Percentiles rank a stretch among this genome's conserved stretches.
Evolutionary conservation across 139 green algal species (phyloP).

Genomic region (Tetraselmis chui): DNA sequence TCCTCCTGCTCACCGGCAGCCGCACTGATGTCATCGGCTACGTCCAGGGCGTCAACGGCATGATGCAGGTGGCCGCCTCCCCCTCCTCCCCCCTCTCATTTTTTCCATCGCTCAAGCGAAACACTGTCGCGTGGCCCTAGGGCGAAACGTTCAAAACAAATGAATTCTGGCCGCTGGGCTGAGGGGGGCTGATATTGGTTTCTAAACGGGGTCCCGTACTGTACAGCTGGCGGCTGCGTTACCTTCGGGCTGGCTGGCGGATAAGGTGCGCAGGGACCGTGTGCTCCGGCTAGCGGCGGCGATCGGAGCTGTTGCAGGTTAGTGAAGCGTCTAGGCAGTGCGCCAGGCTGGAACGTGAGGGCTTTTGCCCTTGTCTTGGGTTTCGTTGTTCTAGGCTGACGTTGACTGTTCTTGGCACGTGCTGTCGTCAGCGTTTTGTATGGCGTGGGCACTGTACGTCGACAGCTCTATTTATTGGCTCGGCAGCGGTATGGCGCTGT

Average conservation of each 20-base stretch:
- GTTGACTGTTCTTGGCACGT: too few species aligned
- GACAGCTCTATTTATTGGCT: not conserved
- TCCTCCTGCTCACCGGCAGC: constrained; percentile 25
- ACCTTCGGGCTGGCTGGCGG: constrained; percentile 27
- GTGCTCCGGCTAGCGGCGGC: constrained; percentile 21
- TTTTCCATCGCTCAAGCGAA: not conserved
- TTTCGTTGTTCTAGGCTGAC: too few species aligned
- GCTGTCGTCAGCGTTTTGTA: not conserved
- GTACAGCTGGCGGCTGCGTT: constrained; percentile 24
- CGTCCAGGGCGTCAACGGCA: constrained; percentile 31
- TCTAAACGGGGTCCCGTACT: too few species aligned
- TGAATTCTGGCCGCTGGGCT: too few species aligned
- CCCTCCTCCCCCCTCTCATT: not conserved
- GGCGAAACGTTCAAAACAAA: too few species aligned
- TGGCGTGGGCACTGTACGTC: not conserved
- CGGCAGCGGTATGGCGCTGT: not conserved
- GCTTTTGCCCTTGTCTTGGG: too few species aligned
- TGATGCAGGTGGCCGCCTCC: constrained; percentile 17
- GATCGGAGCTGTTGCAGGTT: constrained; percentile 19
- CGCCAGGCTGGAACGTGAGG: too few species aligned
- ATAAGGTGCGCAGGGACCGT: constrained; percentile 23
- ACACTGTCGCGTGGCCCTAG: too few species aligned
- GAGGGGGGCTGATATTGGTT: too few species aligned
- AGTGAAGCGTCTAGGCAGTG: too few species aligned
- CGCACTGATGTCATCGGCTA: constrained; percentile 29